Conservation (phyloP, 2,329 filamentous ascomycete species). For the Phialocephala subalpina region DNA sequence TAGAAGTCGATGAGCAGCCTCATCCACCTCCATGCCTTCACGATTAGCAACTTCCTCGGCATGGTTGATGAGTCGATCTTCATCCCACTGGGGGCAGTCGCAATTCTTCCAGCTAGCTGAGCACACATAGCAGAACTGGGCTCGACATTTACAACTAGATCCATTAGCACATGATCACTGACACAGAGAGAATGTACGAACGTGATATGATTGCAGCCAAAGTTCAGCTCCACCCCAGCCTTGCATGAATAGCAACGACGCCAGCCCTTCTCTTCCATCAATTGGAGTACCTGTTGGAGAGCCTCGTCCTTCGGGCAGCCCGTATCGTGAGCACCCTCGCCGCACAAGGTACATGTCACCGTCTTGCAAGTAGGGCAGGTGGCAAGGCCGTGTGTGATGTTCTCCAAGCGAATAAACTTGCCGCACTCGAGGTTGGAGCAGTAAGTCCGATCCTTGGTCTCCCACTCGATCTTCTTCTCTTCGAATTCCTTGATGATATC, state of each 20-base stretch:
- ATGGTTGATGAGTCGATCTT: neutral
- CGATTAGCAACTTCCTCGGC: neutral
- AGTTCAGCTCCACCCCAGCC: constrained; percentile 55
- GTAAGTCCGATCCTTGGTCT: constrained; percentile 57
- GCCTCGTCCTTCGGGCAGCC: constrained; percentile 56
- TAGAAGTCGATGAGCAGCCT: too few species aligned
- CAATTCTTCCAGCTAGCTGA: neutral
- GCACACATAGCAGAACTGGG: neutral
- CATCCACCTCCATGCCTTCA: too few species aligned
- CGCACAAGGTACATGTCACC: constrained; percentile 60
- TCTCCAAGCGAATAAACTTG: constrained; percentile 51
- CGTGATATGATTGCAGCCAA: constrained; percentile 65
- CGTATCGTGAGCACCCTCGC: constrained; percentile 51
- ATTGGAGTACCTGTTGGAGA: constrained; percentile 48
- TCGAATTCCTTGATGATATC: constrained; percentile 48
- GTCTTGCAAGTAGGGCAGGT: constrained; percentile 51
- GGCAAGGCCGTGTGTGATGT: constrained; percentile 46
- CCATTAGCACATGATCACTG: too few species aligned
- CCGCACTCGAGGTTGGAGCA: constrained; percentile 55
- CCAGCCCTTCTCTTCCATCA: constrained; percentile 56
- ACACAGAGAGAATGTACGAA: constrained; percentile 36
- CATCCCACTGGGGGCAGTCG: neutral
- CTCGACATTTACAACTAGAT: neutral
- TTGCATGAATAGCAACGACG: constrained; percentile 57
- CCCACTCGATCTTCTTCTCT: constrained; percentile 57